phyloP scores from a whole-genome alignment of 1,139 yeast genomes.

The Taphrina deformans region DNA sequence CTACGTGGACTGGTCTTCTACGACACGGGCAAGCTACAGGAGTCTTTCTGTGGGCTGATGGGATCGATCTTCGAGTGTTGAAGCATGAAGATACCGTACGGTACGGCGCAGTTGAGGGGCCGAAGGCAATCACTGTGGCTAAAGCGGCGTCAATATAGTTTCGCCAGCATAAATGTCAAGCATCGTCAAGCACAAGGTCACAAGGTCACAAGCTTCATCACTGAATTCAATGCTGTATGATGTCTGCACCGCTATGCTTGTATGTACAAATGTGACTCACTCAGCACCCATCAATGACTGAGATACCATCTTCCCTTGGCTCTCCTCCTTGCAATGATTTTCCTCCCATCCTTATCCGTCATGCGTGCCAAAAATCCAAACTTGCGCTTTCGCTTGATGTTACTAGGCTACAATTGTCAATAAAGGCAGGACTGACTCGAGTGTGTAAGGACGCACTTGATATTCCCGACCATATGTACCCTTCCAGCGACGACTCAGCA shows the following conservation, averaged over 20 bases:
- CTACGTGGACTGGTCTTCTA: too few species aligned
- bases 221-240: too few species aligned
- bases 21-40: too few species aligned
- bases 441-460: slow-evolving; percentile 17
- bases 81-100: too few species aligned
- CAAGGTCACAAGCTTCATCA: too few species aligned
- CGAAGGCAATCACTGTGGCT: not conserved
- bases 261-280: not conserved
- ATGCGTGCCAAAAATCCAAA: slow-evolving; percentile 90
- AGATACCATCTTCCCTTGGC: slow-evolving; percentile 94
- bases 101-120: not conserved
- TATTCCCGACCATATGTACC: slow-evolving; percentile 25
- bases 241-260: not conserved
- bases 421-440: too few species aligned
- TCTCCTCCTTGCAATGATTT: slow-evolving; percentile 72
- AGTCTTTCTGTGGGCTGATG: too few species aligned
- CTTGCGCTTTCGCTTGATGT: slow-evolving; percentile 83
- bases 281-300: slow-evolving; percentile 56
- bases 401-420: slow-evolving; percentile 58
- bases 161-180: not conserved
- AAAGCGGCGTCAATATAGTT: not conserved
- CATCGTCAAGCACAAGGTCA: too few species aligned
- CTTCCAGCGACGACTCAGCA: slow-evolving; percentile 13
- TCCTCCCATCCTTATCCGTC: slow-evolving; percentile 74
- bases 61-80: not conserved